These are phyloP conservation scores for Fusarium oligoseptatum DNA, from an alignment of 2,329 filamentous ascomycete species.

Conservation along the genomic window DNA sequence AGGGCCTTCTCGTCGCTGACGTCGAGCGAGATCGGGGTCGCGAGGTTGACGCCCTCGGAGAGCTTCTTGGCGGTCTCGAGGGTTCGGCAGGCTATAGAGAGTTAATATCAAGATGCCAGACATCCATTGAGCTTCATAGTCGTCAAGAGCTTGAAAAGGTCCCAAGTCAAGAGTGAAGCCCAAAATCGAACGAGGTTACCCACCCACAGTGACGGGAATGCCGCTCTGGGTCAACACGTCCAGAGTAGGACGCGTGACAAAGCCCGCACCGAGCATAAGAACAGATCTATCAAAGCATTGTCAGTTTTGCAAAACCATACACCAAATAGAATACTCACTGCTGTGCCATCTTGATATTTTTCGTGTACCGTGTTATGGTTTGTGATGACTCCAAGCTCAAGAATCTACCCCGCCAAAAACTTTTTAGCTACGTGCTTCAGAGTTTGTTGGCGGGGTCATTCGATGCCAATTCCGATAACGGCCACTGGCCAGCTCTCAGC, in stretches of 20 bases:
- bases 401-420: slow-evolving; percentile 4
- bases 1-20: slow-evolving; percentile 82
- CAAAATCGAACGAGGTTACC: neutral
- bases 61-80: slow-evolving; percentile 83
- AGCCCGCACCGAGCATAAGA: slow-evolving; percentile 60
- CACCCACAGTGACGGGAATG: slow-evolving; percentile 75
- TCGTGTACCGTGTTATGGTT: slow-evolving; percentile 1
- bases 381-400: neutral
- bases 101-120: slow-evolving; percentile 5
- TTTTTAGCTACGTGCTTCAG: neutral
- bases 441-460: slow-evolving; percentile 10
- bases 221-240: slow-evolving; percentile 73
- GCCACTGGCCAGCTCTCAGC: neutral
- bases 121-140: neutral
- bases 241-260: slow-evolving; percentile 74
- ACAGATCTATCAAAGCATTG: neutral
- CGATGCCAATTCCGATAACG: neutral
- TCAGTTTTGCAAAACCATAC: neutral
- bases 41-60: slow-evolving; percentile 77
- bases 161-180: neutral
- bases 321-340: neutral
- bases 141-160: neutral
- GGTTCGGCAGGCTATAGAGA: slow-evolving; percentile 80
- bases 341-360: slow-evolving; percentile 10
- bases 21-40: slow-evolving; percentile 84